Base-by-base conservation (phyloP, 2,329 filamentous ascomycete species). In the Cercospora beticola region DNA sequence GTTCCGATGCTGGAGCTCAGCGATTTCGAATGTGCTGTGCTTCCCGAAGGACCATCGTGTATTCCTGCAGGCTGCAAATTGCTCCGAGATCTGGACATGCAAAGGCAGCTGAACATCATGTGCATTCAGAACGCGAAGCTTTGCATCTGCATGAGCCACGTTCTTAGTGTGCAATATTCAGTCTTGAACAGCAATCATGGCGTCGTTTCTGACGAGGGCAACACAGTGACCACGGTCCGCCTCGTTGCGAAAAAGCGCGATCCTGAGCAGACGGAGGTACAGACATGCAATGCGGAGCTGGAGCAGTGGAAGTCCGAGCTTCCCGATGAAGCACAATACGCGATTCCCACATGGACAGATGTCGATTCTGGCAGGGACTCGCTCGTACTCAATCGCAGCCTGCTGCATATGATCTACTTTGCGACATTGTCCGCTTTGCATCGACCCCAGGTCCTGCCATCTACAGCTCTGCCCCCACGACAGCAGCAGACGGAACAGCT, bases 391-490 rank as follows among this genome's bases (percentile, higher is more conserved):
- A 93, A 97, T 78, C 88, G 92, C 59, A 92, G 92, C n/a, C 84
- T 97, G 21, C 83, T 98, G 40, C 93, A 97, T 79, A 96, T 97
- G 90, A 89, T 97, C 1, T 97, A 96, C 80, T 92, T 93, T 79
- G 96, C 94, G 1, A 96, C 94, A 0, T 86, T 96, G 18, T 97
- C 93, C 63, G 94, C 94, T 3, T 85, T 98, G 18, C 94, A 97
- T 79, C 89, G 94, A 31, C 94, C 94, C 2, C 93, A 97, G 73
- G 94, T 97, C 68, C 86, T 97, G 49, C 93, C 93, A 0, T 90
- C 90, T 0, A 88, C 88, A 82, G 71, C 72, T 26, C 70, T 76
- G 75, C 79, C 70, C 18, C 74, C 73, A 21, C 74, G 76, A 40
- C 74, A 71, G 23, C 83, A 83, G 16, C 88, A 88, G 40, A 86